These are phyloP conservation scores for Fusarium nygamai DNA, from an alignment of 2,329 filamentous ascomycete genomes.

Conservation along the genomic window DNA sequence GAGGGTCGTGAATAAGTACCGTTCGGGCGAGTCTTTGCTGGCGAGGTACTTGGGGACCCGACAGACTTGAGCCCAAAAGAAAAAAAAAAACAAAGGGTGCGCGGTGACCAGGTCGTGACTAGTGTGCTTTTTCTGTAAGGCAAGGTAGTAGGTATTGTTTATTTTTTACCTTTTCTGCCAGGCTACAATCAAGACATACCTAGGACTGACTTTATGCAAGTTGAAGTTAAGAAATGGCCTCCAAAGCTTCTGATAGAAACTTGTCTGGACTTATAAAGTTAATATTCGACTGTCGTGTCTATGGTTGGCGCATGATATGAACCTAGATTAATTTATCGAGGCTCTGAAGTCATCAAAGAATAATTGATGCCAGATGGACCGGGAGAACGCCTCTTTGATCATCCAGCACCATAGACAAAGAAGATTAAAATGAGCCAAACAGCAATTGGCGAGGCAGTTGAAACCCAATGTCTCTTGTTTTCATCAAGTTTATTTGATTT, in stretches of 20 bases:
- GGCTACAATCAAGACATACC: background rate
- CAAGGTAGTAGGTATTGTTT: background rate
- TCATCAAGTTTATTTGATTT: background rate
- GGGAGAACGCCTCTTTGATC: background rate
- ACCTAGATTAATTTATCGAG: background rate
- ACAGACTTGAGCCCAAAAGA: constrained; percentile 22
- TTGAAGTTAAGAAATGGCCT: background rate
- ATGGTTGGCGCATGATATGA: background rate
- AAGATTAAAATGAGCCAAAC: background rate
- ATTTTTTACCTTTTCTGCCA: background rate
- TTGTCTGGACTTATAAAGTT: background rate
- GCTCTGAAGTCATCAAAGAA: background rate
- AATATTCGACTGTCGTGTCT: background rate
- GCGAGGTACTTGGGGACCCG: constrained; percentile 6
- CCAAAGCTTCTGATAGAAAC: background rate
- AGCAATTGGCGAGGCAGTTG: constrained; percentile 4
- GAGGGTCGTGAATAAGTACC: constrained; percentile 25
- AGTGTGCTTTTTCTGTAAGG: constrained; percentile 26
- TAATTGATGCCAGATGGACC: background rate
- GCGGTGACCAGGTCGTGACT: constrained; percentile 23
- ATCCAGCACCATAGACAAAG: background rate
- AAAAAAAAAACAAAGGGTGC: constrained; percentile 37
- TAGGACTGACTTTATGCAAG: background rate
- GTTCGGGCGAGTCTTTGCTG: constrained; percentile 3
- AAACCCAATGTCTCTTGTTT: background rate